Conservation (phyloP, 495 filamentous ascomycete genomes). For the Aspergillus heteromorphus region DNA sequence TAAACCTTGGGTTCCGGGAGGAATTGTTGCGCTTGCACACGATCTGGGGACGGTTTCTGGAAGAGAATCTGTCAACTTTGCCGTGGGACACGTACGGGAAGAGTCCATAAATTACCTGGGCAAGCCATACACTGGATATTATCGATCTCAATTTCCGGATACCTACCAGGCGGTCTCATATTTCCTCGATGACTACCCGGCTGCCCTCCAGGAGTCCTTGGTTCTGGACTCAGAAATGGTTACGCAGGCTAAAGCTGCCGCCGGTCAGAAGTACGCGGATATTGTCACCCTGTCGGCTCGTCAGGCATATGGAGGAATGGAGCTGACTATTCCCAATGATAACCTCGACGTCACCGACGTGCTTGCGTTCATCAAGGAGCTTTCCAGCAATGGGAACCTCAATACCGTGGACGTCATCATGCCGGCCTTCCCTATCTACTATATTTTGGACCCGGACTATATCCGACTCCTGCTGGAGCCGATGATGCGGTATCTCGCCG, state of each 20-base stretch:
- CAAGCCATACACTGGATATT: slow-evolving; percentile 39
- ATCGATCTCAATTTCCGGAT: slow-evolving; percentile 29
- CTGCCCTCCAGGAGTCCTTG: slow-evolving; percentile 29
- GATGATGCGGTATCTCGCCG: slow-evolving; percentile 43
- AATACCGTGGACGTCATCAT: slow-evolving; percentile 52
- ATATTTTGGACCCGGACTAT: slow-evolving; percentile 43
- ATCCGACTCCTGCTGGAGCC: slow-evolving; percentile 47
- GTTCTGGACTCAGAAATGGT: slow-evolving; percentile 30
- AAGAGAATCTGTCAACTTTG: slow-evolving; percentile 35
- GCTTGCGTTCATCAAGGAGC: slow-evolving; percentile 50
- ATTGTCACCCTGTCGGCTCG: slow-evolving; percentile 42
- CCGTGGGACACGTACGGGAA: slow-evolving; percentile 42
- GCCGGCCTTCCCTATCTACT: slow-evolving; percentile 46
- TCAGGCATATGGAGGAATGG: slow-evolving; percentile 47
- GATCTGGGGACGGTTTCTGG: slow-evolving; percentile 34
- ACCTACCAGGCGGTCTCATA: slow-evolving; percentile 30
- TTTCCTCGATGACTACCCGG: slow-evolving; percentile 42
- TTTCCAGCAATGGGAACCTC: slow-evolving; percentile 47
- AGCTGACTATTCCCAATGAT: slow-evolving; percentile 38
- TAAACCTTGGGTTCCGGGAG: slow-evolving; percentile 20
- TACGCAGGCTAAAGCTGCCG: slow-evolving; percentile 21
- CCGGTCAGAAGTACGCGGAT: slow-evolving; percentile 42
- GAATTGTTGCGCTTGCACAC: slow-evolving; percentile 37
- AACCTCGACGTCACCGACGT: slow-evolving; percentile 37
- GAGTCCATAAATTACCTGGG: slow-evolving; percentile 45